These are phyloP conservation scores for Thelonectria olida DNA, from an alignment of 2,329 filamentous ascomycete species.

Conservation along the genomic window DNA sequence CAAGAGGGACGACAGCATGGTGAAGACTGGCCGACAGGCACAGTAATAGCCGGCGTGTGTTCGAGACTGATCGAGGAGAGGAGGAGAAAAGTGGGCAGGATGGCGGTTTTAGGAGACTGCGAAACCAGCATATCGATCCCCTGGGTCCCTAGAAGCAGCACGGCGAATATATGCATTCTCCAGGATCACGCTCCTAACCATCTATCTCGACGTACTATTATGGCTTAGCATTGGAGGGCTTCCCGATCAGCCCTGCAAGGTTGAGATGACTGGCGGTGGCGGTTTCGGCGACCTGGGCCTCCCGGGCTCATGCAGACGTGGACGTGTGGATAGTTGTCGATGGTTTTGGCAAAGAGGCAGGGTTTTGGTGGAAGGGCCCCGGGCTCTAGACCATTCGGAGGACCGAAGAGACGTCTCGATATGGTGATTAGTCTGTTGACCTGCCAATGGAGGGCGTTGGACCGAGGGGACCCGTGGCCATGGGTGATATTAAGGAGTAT, in stretches of 20 bases:
- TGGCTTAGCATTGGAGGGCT: background rate
- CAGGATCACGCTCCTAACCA: background rate
- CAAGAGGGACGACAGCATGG: slow-evolving; percentile 8
- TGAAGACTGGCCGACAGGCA: slow-evolving; percentile 1
- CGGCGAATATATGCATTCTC: background rate
- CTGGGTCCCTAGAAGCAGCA: background rate
- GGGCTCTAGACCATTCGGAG: background rate
- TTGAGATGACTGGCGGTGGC: background rate
- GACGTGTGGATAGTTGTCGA: background rate
- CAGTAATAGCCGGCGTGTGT: background rate
- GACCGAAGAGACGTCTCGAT: background rate
- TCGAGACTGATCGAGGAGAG: background rate
- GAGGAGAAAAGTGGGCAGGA: slow-evolving; percentile 7
- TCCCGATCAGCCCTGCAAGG: slow-evolving; percentile 1
- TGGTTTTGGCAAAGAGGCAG: background rate
- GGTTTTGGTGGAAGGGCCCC: background rate
- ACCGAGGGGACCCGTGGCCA: background rate
- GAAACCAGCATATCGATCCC: background rate
- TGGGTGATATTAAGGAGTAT: background rate
- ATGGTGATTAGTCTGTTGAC: background rate
- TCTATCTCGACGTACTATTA: background rate
- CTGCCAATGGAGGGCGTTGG: background rate
- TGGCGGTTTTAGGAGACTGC: slow-evolving; percentile 1
- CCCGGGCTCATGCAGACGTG: background rate
- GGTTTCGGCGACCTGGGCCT: background rate